Percentiles rank a stretch among this genome's conserved stretches.
Conservation (phyloP, 306 rosid genomes). For the Mimosa pudica region DNA sequence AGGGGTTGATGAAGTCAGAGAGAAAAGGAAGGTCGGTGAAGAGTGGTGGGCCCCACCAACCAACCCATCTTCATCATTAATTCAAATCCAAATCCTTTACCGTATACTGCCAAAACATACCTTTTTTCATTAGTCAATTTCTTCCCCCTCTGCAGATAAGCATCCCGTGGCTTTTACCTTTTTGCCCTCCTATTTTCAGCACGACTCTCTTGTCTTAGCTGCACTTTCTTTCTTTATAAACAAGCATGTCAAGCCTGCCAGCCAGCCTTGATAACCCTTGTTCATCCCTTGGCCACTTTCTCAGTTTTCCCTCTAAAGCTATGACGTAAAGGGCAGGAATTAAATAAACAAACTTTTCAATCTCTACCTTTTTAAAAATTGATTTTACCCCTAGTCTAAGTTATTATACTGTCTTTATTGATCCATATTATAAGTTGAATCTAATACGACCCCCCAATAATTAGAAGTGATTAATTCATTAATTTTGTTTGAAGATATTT, state of each 20-base stretch:
- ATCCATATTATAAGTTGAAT: too few relatives aligned
- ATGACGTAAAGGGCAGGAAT: neutral
- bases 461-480: too few relatives aligned
- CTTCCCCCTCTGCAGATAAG: neutral
- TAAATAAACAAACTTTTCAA: neutral
- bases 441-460: too few relatives aligned
- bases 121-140: conserved; percentile 50
- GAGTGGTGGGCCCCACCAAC: conserved; percentile 20
- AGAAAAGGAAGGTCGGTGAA: neutral
- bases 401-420: neutral
- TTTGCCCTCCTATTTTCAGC: neutral
- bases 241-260: too few relatives aligned
- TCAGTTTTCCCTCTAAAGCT: neutral
- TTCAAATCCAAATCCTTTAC: neutral
- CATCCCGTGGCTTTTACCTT: neutral
- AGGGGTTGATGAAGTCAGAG: conserved; percentile 9
- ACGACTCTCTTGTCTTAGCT: neutral
- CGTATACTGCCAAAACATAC: conserved; percentile 49
- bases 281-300: neutral
- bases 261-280: too few relatives aligned
- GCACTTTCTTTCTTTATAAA: neutral
- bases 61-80: neutral
- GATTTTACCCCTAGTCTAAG: neutral
- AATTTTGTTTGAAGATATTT: too few relatives aligned
- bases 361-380: neutral